Conservation (phyloP, 164 flowering plant species). For the Macadamia tetraphylla region DNA sequence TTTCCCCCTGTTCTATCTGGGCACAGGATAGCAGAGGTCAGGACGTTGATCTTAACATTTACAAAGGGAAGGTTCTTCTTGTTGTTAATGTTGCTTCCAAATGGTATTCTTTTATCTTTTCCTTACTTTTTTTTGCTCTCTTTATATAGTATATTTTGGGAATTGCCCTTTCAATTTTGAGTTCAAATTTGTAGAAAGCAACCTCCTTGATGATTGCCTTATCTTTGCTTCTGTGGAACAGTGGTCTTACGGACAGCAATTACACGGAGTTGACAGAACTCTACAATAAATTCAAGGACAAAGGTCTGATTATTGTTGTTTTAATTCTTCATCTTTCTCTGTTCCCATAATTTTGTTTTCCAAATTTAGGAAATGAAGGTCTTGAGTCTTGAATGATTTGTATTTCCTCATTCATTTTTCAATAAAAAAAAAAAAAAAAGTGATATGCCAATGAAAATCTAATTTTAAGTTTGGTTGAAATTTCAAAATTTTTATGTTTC, state of each 20-base stretch:
- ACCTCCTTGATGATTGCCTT: not conserved
- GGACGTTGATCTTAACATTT: slow-evolving; percentile 56
- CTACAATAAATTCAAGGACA: slow-evolving; percentile 59
- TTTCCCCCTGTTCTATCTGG: not conserved
- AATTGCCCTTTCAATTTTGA: no score
- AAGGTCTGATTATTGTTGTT: slow-evolving; percentile 34
- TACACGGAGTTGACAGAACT: slow-evolving; percentile 81
- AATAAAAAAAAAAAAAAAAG: no score
- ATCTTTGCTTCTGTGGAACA: slow-evolving; percentile 22
- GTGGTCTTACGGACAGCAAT: slow-evolving; percentile 65
- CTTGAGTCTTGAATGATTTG: no score
- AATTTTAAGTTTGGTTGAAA: no score
- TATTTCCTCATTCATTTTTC: no score
- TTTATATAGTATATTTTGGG: not conserved
- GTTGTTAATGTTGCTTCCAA: slow-evolving; percentile 92
- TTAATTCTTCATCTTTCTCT: not conserved
- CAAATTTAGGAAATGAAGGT: no score
- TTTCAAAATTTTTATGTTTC: no score
- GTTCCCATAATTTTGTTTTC: no score
- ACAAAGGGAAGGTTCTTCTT: slow-evolving; percentile 75
- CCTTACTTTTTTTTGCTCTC: not conserved
- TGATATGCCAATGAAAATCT: no score
- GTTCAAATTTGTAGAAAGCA: not conserved
- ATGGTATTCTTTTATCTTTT: slow-evolving; percentile 42
- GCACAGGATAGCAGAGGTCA: slow-evolving; percentile 65